Conservation (phyloP, 2,329 filamentous ascomycete genomes). For the Ramichloridium luteum region DNA sequence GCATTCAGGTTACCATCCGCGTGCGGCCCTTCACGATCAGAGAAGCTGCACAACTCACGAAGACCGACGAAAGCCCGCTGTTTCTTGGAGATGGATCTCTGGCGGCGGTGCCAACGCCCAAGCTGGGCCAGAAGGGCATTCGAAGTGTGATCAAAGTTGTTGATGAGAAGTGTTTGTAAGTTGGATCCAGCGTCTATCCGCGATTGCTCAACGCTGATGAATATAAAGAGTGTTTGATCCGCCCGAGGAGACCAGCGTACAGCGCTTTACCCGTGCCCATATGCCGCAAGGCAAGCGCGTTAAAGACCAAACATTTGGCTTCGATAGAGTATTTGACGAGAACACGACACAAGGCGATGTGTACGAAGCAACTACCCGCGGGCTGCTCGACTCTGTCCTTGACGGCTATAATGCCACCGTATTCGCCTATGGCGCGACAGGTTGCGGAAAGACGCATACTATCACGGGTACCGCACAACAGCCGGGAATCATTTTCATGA, state of each 20-base stretch:
- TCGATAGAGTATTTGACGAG: slow-evolving; percentile 94
- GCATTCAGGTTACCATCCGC: slow-evolving; percentile 43
- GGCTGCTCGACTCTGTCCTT: slow-evolving; percentile 83
- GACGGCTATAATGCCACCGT: slow-evolving; percentile 98
- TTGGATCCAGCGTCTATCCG: slow-evolving; percentile 1
- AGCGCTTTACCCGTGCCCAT: slow-evolving; percentile 64
- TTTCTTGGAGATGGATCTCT: slow-evolving; percentile 96
- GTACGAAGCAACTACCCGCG: slow-evolving; percentile 84
- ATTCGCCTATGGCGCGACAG: slow-evolving; percentile 94
- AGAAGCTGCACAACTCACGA: slow-evolving; percentile 82
- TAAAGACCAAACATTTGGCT: slow-evolving; percentile 95
- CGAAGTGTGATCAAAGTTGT: slow-evolving; percentile 90
- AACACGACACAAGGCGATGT: slow-evolving; percentile 85
- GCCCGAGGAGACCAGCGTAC: slow-evolving; percentile 84
- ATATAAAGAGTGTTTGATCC: slow-evolving; percentile 77
- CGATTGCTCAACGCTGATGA: background rate
- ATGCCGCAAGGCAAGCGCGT: slow-evolving; percentile 74
- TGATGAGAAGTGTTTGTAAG: slow-evolving; percentile 90
- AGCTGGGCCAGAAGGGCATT: slow-evolving; percentile 74
- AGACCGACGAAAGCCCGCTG: slow-evolving; percentile 68
- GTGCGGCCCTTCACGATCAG: slow-evolving; percentile 64
- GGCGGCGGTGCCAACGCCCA: slow-evolving; percentile 73
- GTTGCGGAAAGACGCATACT: slow-evolving; percentile 96
- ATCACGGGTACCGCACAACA: slow-evolving; percentile 81
- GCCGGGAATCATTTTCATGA: slow-evolving; percentile 95